Percentiles rank a stretch among this genome's conserved stretches.
These are phyloP conservation scores for Candida ovalis DNA, from an alignment of 805 yeast species.

Conservation along the genomic window DNA sequence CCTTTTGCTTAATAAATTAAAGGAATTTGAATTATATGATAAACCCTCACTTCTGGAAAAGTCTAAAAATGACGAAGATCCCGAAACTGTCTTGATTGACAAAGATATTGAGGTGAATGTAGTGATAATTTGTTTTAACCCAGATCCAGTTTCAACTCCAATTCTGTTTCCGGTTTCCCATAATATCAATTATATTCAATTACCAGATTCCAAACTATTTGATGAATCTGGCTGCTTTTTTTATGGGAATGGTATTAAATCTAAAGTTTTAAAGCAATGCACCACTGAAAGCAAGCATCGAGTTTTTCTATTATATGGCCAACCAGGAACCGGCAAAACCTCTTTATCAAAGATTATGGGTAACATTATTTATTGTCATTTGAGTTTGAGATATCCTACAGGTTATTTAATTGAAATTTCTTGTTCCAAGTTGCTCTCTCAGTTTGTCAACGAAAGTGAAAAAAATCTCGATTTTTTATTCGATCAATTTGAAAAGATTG, in stretches of 20 bases:
- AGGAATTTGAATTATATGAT: not conserved
- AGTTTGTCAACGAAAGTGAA: conserved; percentile 46
- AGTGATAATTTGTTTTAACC: not conserved
- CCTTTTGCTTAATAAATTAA: not conserved
- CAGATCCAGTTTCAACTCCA: not conserved
- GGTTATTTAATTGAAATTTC: conserved; percentile 39
- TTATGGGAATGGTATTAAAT: conserved; percentile 6
- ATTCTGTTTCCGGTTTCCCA: not conserved
- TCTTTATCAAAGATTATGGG: conserved; percentile 38
- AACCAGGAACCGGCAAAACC: conserved; percentile 48
- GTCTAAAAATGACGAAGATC: too few species aligned
- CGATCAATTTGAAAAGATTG: conserved; percentile 28
- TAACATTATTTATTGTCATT: conserved; percentile 10
- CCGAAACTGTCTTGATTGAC: not conserved
- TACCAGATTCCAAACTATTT: conserved; percentile 8
- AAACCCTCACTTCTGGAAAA: too few species aligned
- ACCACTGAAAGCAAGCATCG: not conserved
- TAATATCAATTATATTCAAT: conserved; percentile 6
- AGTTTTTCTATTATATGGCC: conserved; percentile 36
- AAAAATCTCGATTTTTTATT: conserved; percentile 37
- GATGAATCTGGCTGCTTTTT: conserved; percentile 5
- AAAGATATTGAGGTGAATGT: not conserved
- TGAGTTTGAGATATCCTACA: conserved; percentile 4
- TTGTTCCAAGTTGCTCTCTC: conserved; percentile 40
- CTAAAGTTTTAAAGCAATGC: conserved; percentile 6